These are phyloP conservation scores for Candida tropicalis DNA, from an alignment of 1,139 yeast genomes.

Conservation along the genomic window DNA sequence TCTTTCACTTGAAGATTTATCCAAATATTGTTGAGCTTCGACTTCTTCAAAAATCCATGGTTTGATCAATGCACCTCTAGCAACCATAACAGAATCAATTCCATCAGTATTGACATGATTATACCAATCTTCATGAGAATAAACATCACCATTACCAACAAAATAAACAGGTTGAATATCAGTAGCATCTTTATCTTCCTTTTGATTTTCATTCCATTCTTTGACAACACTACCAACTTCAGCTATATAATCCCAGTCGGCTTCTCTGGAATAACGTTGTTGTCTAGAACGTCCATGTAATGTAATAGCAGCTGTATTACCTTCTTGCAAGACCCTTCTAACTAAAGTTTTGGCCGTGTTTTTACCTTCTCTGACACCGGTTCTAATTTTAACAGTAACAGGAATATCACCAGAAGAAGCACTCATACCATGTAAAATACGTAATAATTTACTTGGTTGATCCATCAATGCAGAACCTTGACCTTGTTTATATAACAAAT, in stretches of 20 bases:
- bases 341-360: slow-evolving; percentile 84
- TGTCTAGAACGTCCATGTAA: slow-evolving; percentile 96
- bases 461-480: slow-evolving; percentile 95
- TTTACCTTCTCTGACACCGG: slow-evolving; percentile 83
- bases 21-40: slow-evolving; percentile 84
- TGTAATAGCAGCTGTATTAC: slow-evolving; percentile 88
- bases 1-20: slow-evolving; percentile 88
- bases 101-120: slow-evolving; percentile 68
- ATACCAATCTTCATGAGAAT: slow-evolving; percentile 87
- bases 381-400: slow-evolving; percentile 86
- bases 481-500: slow-evolving; percentile 86
- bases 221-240: slow-evolving; percentile 72
- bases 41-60: slow-evolving; percentile 99
- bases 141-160: slow-evolving; percentile 94
- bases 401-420: slow-evolving; percentile 89
- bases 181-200: slow-evolving; percentile 54
- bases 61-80: slow-evolving; percentile 95
- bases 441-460: slow-evolving; percentile 76
- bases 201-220: slow-evolving; percentile 54
- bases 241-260: slow-evolving; percentile 89
- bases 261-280: slow-evolving; percentile 87
- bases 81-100: slow-evolving; percentile 94
- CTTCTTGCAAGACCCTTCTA: slow-evolving; percentile 68
- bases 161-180: slow-evolving; percentile 57
- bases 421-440: slow-evolving; percentile 87